Percentiles rank a stretch among this genome's conserved stretches.
Conservation (phyloP, 331 rosid genomes). For the Arachis monticola region DNA sequence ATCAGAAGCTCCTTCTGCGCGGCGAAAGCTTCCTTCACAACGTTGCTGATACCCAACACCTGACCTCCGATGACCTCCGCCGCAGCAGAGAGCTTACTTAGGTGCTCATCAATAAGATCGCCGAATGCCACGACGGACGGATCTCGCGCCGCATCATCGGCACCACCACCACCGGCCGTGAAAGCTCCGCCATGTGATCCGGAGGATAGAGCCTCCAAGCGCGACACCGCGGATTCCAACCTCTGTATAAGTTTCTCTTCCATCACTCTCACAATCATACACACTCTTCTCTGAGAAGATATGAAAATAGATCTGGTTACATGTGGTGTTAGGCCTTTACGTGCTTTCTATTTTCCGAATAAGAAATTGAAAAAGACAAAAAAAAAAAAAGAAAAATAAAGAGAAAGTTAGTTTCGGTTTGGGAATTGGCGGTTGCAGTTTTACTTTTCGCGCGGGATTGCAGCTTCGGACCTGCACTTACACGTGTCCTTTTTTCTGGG, state of each 20-base stretch:
- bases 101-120: conserved; percentile 58
- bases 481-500: not conserved
- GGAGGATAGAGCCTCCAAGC: conserved; percentile 68
- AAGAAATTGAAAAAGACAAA: too few species aligned
- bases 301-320: conserved; percentile 44
- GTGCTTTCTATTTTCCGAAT: not conserved
- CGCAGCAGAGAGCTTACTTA: conserved; percentile 57
- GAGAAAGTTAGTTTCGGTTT: conserved; percentile 27
- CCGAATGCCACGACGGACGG: conserved; percentile 72
- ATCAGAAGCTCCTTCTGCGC: conserved; percentile 73
- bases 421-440: conserved; percentile 46
- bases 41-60: conserved; percentile 61
- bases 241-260: conserved; percentile 78
- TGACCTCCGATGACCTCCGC: conserved; percentile 89
- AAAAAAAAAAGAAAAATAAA: not conserved
- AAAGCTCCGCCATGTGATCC: conserved; percentile 35
- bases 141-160: conserved; percentile 47
- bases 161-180: conserved; percentile 30
- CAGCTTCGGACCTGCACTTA: not conserved
- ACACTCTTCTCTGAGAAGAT: conserved; percentile 15
- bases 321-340: conserved; percentile 41
- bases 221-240: conserved; percentile 83
- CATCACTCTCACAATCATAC: conserved; percentile 45
- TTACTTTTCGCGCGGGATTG: conserved; percentile 37
- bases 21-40: conserved; percentile 68